Evolutionary conservation across 2,329 filamentous ascomycete species (phyloP), one percentile per base, ranked within the genome.

Genomic region (Phoma herbarum): DNA sequence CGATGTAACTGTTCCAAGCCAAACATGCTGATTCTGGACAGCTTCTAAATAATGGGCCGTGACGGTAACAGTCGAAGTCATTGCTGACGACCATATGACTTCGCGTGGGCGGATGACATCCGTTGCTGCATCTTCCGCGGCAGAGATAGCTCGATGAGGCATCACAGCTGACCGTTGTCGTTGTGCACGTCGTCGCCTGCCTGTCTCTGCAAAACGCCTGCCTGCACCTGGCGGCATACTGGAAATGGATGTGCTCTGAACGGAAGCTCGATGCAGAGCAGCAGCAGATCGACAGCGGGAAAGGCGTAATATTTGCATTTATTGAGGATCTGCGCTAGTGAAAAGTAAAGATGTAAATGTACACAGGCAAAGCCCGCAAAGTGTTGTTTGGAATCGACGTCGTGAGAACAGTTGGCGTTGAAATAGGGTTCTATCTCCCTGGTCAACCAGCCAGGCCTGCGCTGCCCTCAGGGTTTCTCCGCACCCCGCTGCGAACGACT

Each of bases 351-450:
- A 10, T 28, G 33, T 18, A 23, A 43, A 8, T 11, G 44, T 4
- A 41, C 29, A 18, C n/a, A 16, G 18, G 39, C 20, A 20, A 11
- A 33, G 20, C 1, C 12, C n/a, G 1, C 16, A 18, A 41, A 37
- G 26, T 56, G 52, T 58, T 56, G 56, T 31, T 43, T 33, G 42
- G 31, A 45, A 12, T 43, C 25, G 26, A 53, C 10, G 39, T 22
- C 12, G 50, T 42, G n/a, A 35, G 49, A 49, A 49, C 28, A 57
- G 44, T 37, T 44, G 69, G 66, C 62, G 74, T 77, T 67, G 62
- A 68, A 69, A 72, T 76, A 77, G 70, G 74, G 73, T 76, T 75
- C 65, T 68, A 63, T 75, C 65, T 68, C 73, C 74, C 74, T 64
- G 69, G 56, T 59, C 56, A 33, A 54, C 50, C 50, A 68, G 65